Conservation (phyloP, 2,329 filamentous ascomycete species). For the Chaetomiaceae sp. region DNA sequence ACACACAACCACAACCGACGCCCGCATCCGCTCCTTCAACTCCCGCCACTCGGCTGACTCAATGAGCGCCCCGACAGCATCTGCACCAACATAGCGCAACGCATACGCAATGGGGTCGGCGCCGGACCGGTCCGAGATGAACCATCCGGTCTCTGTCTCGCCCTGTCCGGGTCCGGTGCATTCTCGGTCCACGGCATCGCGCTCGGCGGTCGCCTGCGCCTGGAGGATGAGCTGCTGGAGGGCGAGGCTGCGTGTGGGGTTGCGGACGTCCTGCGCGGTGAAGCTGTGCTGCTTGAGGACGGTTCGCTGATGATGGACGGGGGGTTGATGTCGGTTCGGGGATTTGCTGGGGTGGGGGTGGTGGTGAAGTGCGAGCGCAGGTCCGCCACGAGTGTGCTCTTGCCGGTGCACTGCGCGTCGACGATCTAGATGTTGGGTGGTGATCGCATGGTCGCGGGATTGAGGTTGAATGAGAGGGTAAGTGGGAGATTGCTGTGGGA, state of each 20-base stretch:
- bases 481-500: no score
- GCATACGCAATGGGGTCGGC: constrained; percentile 39
- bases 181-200: constrained; percentile 10
- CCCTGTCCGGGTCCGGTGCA: not conserved
- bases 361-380: no score
- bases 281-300: constrained; percentile 30
- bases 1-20: constrained; percentile 33
- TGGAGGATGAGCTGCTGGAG: constrained; percentile 35
- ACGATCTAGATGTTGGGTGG: no score
- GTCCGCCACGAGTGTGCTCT: no score
- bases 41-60: constrained; percentile 24
- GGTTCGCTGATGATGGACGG: no score
- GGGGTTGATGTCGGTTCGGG: no score
- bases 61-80: constrained; percentile 24
- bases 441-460: no score
- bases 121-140: constrained; percentile 39
- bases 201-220: constrained; percentile 31
- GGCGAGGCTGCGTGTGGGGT: constrained; percentile 26
- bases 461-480: no score
- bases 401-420: no score
- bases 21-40: constrained; percentile 30
- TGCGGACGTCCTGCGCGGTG: constrained; percentile 30
- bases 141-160: constrained; percentile 24
- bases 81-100: constrained; percentile 25
- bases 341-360: no score